Base-by-base conservation (phyloP, 2,329 filamentous ascomycete genomes). In the Botrytis fabae region DNA sequence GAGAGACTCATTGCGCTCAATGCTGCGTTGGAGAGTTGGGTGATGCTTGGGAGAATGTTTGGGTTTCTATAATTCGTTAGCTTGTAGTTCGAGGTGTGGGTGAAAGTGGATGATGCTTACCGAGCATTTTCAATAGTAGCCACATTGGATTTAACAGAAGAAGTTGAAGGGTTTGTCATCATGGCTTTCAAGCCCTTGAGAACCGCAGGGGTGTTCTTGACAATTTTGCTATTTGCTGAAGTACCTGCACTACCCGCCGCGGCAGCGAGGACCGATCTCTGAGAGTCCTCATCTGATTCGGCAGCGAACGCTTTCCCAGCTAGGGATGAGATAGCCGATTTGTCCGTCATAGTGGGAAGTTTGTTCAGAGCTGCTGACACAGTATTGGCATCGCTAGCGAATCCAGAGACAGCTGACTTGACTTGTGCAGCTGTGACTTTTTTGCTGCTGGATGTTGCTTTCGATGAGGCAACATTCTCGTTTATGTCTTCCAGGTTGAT, bases 1-100 rank as follows among this genome's bases (percentile, higher is more conserved):
- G 75, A 63, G 16, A 76, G 48, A 7, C 74, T 73, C 35, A 74
- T 60, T 28, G 75, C 75, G 10, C 69, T 59, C 59, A 79, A 72
- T 12, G 78, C 78, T 14, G 76, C 72, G 25, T 79, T 78, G 7
- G 77, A 78, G 14, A 79, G 74, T 57, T 77, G 71, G 4, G 78
- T 79, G 71, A 79, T 79, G 51, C 76, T 78, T 12, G 78, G 78
- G 51, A 79, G 75, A 51, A 79, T 79, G 35, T 79, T 73, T 14
- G 78, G 74, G 54, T 79, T 79, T 75, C 78, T 78, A 40, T 54
- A 32, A 10, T 10, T 57, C 6, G 54, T 62, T 22, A 73, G 74
- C 25, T 22, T 6, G 42, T 25, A n/a, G 22, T 25, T 12, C n/a
- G 7, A 6, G 40, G 2, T 42, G 35, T n/a, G 16, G 22, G 7